Evolutionary conservation across 148 eudicot species (phyloP).

Genomic region (Diospyros lotus): DNA sequence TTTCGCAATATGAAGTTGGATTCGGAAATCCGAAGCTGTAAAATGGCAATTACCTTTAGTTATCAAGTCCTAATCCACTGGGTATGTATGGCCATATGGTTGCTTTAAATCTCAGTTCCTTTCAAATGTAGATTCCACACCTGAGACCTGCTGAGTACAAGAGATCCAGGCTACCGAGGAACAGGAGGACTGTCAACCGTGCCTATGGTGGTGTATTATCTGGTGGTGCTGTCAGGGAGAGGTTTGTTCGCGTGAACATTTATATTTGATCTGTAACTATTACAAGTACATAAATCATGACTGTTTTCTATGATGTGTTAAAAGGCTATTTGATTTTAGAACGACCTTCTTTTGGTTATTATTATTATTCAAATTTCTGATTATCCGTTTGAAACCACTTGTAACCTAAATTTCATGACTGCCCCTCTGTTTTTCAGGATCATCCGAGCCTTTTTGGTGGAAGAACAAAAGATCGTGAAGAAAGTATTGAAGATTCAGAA

Average conservation of each 20-base stretch:
- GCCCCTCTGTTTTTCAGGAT: constrained; percentile 25
- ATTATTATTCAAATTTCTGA: too few species aligned
- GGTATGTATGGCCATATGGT: too few species aligned
- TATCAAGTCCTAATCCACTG: not conserved
- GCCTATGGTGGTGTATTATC: constrained; percentile 58
- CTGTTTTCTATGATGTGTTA: not conserved
- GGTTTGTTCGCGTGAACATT: constrained; percentile 22
- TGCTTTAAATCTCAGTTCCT: not conserved
- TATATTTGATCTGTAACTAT: not conserved
- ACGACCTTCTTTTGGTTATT: not conserved
- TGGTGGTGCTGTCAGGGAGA: constrained; percentile 51
- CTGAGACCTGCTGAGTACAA: constrained; percentile 43
- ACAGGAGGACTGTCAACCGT: constrained; percentile 57
- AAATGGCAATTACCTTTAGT: not conserved
- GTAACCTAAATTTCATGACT: not conserved
- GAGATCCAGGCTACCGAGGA: constrained; percentile 47
- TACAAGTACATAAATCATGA: not conserved
- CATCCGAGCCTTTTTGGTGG: constrained; percentile 53
- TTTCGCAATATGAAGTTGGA: not conserved
- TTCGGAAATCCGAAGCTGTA: not conserved
- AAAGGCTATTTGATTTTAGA: not conserved
- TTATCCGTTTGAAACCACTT: not conserved
- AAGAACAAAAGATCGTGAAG: constrained; percentile 66
- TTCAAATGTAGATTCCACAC: constrained; percentile 34
- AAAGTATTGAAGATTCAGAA: constrained; percentile 66